Conservation (phyloP, 177 flowering plant species). For the Vitis hybrid region DNA sequence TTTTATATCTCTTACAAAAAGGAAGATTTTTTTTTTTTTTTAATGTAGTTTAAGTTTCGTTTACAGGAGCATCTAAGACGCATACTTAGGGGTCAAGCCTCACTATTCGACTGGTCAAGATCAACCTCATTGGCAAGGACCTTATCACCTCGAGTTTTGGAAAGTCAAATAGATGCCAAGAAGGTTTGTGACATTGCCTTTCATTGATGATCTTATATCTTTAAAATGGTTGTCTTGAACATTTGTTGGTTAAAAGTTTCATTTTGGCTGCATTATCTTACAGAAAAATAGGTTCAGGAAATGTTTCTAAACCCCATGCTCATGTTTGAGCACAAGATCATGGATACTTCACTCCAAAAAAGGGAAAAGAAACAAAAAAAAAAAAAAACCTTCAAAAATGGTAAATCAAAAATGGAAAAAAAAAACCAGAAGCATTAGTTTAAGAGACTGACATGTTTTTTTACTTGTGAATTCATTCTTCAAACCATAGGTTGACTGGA, state of each 20-base stretch:
- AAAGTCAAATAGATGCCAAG: conserved; percentile 97
- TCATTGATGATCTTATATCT: background rate
- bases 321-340: background rate
- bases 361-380: background rate
- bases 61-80: conserved; percentile 90
- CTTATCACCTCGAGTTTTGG: conserved; percentile 92
- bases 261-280: conserved; percentile 3
- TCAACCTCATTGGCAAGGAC: conserved; percentile 95
- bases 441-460: background rate
- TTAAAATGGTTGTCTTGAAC: background rate
- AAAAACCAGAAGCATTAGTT: too few species aligned
- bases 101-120: conserved; percentile 95
- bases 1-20: background rate
- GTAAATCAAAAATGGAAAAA: too few species aligned
- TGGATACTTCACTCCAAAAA: background rate
- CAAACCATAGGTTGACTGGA: background rate
- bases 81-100: conserved; percentile 95
- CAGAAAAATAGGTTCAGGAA: background rate
- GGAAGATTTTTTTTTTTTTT: background rate
- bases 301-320: background rate
- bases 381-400: too few species aligned
- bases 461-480: background rate
- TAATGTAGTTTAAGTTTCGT: conserved; percentile 1
- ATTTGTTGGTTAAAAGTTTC: background rate
- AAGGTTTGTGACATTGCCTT: conserved; percentile 52